Conservation (phyloP, 2,329 filamentous ascomycete genomes). For the Phialophora tarda region DNA sequence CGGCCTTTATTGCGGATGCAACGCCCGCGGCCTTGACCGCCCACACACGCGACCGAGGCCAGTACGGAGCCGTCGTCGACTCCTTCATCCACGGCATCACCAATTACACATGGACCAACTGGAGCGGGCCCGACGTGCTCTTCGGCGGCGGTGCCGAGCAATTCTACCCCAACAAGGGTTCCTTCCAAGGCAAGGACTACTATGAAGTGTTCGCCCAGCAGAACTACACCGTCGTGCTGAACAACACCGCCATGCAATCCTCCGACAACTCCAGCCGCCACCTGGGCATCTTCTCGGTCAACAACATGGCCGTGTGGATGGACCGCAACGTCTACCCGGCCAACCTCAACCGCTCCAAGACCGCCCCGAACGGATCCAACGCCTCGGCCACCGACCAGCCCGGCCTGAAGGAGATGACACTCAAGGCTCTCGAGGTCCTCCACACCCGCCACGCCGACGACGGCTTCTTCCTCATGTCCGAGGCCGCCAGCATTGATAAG, state of each 20-base stretch:
- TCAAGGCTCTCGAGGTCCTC: slow-evolving; percentile 84
- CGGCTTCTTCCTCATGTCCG: slow-evolving; percentile 87
- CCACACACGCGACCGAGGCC: slow-evolving; percentile 72
- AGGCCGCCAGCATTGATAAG: slow-evolving; percentile 86
- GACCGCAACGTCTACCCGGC: slow-evolving; percentile 73
- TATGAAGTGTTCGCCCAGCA: slow-evolving; percentile 71
- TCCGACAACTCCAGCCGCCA: slow-evolving; percentile 66
- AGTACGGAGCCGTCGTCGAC: slow-evolving; percentile 75
- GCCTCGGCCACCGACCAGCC: slow-evolving; percentile 74
- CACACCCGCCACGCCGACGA: slow-evolving; percentile 68
- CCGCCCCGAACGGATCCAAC: slow-evolving; percentile 70
- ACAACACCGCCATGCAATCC: slow-evolving; percentile 72
- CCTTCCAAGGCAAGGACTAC: slow-evolving; percentile 75
- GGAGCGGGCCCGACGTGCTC: slow-evolving; percentile 76
- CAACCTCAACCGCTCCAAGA: slow-evolving; percentile 69
- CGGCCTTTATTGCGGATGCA: slow-evolving; percentile 81
- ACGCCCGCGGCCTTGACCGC: slow-evolving; percentile 77
- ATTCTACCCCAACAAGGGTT: slow-evolving; percentile 69
- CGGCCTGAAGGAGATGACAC: slow-evolving; percentile 85
- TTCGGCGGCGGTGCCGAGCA: slow-evolving; percentile 84
- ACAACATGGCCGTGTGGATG: slow-evolving; percentile 81
- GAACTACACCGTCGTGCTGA: slow-evolving; percentile 73
- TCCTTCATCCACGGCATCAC: slow-evolving; percentile 75
- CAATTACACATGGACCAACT: slow-evolving; percentile 82
- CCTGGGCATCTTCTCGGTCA: slow-evolving; percentile 77